These are phyloP conservation scores for Exophiala spinifera DNA, from an alignment of 2,329 filamentous ascomycete species.

Conservation along the genomic window DNA sequence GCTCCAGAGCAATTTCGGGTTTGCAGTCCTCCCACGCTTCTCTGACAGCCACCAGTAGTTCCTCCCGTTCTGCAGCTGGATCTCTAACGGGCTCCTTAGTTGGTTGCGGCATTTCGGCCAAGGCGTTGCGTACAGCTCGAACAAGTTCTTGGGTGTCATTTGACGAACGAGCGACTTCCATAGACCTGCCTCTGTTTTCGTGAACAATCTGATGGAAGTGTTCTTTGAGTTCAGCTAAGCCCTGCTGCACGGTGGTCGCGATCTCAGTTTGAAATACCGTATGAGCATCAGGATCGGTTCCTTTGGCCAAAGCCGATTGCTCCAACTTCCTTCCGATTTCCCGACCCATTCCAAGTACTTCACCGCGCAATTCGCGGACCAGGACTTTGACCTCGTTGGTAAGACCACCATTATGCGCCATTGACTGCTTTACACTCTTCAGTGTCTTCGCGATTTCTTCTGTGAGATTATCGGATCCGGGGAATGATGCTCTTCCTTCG, in stretches of 20 bases:
- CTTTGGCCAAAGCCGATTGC: slow-evolving; percentile 51
- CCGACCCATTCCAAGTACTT: slow-evolving; percentile 90
- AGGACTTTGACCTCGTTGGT: slow-evolving; percentile 90
- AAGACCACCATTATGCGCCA: slow-evolving; percentile 80
- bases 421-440: slow-evolving; percentile 84
- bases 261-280: slow-evolving; percentile 65
- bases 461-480: slow-evolving; percentile 54
- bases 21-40: slow-evolving; percentile 95
- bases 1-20: slow-evolving; percentile 85
- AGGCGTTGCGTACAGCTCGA: slow-evolving; percentile 73
- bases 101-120: slow-evolving; percentile 56
- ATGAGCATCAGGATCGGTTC: slow-evolving; percentile 45
- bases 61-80: slow-evolving; percentile 66
- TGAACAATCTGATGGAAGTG: slow-evolving; percentile 78
- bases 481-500: slow-evolving; percentile 28
- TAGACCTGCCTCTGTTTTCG: slow-evolving; percentile 67
- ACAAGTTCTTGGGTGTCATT: slow-evolving; percentile 84
- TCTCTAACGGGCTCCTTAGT: slow-evolving; percentile 56
- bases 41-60: slow-evolving; percentile 79
- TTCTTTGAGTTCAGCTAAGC: slow-evolving; percentile 75
- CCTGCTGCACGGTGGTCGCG: slow-evolving; percentile 72
- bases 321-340: slow-evolving; percentile 87
- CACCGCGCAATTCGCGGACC: slow-evolving; percentile 82
- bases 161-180: slow-evolving; percentile 60
- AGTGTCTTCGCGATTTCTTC: slow-evolving; percentile 82